Conservation (phyloP, 2,329 filamentous ascomycete species). For the Sclerotinia glacialis region DNA sequence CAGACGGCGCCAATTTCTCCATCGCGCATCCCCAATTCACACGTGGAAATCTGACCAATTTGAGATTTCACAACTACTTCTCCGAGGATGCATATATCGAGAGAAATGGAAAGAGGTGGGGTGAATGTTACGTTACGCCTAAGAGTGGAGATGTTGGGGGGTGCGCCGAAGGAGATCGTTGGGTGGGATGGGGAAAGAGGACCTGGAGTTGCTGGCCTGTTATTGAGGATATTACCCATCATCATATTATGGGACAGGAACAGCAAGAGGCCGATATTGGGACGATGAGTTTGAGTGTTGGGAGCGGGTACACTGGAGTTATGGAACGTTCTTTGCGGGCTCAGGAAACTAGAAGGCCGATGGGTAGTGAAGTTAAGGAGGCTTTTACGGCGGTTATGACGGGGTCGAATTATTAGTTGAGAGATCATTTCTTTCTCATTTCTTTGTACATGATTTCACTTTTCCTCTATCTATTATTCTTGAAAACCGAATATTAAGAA, state of each 20-base stretch:
- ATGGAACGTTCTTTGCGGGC: not conserved
- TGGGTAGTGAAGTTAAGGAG: slow-evolving; percentile 21
- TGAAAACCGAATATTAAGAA: too few relatives aligned
- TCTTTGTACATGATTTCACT: not conserved
- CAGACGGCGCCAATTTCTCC: slow-evolving; percentile 27
- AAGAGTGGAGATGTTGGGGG: slow-evolving; percentile 30
- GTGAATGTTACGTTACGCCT: slow-evolving; percentile 34
- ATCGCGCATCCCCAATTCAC: slow-evolving; percentile 19
- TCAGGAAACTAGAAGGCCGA: not conserved
- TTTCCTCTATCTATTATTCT: not conserved
- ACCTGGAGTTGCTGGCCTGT: slow-evolving; percentile 33
- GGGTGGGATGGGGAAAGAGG: slow-evolving; percentile 31
- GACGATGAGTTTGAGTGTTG: slow-evolving; percentile 1
- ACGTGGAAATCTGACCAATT: slow-evolving; percentile 24
- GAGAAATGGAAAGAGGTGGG: slow-evolving; percentile 30
- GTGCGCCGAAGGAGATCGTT: slow-evolving; percentile 30
- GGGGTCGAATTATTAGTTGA: slow-evolving; percentile 6
- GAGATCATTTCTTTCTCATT: not conserved
- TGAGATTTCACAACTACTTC: slow-evolving; percentile 34
- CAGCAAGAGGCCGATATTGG: slow-evolving; percentile 1
- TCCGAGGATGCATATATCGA: slow-evolving; percentile 29
- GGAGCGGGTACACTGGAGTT: slow-evolving; percentile 1
- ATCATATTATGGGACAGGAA: not conserved
- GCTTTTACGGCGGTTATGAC: slow-evolving; percentile 25
- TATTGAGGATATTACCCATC: slow-evolving; percentile 1